Conservation (phyloP, 2,329 filamentous ascomycete genomes). For the Bipolaris sorokiniana region DNA sequence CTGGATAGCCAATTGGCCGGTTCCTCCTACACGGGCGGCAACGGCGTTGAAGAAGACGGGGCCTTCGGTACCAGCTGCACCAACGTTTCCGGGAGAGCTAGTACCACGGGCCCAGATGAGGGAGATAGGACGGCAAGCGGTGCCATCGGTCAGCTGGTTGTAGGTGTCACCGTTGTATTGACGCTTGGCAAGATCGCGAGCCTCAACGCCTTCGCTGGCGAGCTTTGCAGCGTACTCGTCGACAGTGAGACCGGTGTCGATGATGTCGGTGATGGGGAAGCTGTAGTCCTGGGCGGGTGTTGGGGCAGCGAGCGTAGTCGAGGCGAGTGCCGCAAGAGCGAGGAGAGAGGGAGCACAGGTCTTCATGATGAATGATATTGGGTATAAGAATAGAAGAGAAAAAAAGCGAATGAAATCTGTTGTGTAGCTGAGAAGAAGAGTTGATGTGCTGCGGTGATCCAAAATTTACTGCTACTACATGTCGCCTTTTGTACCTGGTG, state of each 20-base stretch:
- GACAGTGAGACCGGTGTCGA: conserved; percentile 32
- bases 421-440: neutral
- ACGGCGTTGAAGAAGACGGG: conserved; percentile 59
- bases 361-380: conserved; percentile 26
- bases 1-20: conserved; percentile 57
- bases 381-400: neutral
- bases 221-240: conserved; percentile 32
- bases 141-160: conserved; percentile 42
- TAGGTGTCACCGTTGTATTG: conserved; percentile 34
- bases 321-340: conserved; percentile 24
- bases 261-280: conserved; percentile 37
- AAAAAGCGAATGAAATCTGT: neutral
- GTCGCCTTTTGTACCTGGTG: conserved; percentile 14
- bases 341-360: conserved; percentile 23
- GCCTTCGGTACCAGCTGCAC: conserved; percentile 51
- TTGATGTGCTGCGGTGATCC: conserved; percentile 2
- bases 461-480: neutral
- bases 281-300: conserved; percentile 25
- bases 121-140: conserved; percentile 55
- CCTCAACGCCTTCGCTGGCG: conserved; percentile 19
- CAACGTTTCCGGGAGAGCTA: conserved; percentile 59
- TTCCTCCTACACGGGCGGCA: conserved; percentile 48
- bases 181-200: conserved; percentile 24
- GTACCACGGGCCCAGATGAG: conserved; percentile 64
- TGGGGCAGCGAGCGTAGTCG: conserved; percentile 24